Evolutionary conservation across 176 grass and related monocot genomes (phyloP).

Genomic region (Eragrostis curvula): DNA sequence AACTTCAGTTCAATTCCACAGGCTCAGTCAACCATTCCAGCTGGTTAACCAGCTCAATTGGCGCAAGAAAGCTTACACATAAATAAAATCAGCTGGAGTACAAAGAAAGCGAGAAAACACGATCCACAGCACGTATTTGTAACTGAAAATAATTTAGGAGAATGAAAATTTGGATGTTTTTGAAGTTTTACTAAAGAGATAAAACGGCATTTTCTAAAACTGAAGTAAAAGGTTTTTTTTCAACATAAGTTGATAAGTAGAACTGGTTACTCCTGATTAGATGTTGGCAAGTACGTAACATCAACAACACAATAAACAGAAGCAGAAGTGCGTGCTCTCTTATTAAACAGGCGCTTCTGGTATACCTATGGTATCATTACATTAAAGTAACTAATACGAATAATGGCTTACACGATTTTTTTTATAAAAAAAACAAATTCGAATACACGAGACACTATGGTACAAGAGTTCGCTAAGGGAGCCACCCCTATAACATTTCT

Average conservation of each 20-base stretch:
- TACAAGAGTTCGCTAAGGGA: slow-evolving; percentile 21
- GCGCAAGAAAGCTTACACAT: neutral
- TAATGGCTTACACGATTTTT: slow-evolving; percentile 4
- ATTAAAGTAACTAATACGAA: neutral
- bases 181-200: neutral
- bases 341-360: neutral
- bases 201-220: neutral
- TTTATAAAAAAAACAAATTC: neutral
- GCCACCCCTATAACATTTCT: slow-evolving; percentile 16
- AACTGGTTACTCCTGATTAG: neutral
- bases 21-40: slow-evolving; percentile 24
- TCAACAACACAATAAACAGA: neutral
- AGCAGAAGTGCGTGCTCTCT: neutral
- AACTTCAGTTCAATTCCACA: slow-evolving; percentile 28
- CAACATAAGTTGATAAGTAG: neutral
- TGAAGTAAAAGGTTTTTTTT: neutral
- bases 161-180: neutral
- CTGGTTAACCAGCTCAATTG: slow-evolving; percentile 24
- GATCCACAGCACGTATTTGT: neutral
- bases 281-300: neutral
- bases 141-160: neutral
- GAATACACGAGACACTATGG: slow-evolving; percentile 20
- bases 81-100: neutral
- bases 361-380: neutral
- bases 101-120: neutral